Conservation (phyloP, 257 asterid species). For the Scutellaria barbata region DNA sequence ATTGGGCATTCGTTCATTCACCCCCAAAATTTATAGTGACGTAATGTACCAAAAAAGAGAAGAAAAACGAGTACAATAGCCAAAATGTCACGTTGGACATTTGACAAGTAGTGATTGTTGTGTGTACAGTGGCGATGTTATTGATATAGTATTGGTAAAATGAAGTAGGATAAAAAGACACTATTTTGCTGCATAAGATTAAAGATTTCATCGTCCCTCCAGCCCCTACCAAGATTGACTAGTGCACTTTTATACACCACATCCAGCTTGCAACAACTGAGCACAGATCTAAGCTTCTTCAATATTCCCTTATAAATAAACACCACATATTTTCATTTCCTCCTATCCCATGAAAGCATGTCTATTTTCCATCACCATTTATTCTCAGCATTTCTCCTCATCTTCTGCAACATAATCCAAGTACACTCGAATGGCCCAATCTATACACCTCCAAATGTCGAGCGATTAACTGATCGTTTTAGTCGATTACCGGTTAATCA, state of each 20-base stretch:
- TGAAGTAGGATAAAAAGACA: not conserved
- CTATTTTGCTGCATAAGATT: not conserved
- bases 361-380: constrained; percentile 34
- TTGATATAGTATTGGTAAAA: too few species aligned
- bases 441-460: constrained; percentile 72
- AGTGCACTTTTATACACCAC: not conserved
- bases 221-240: constrained; percentile 24
- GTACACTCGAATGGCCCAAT: constrained; percentile 60
- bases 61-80: too few species aligned
- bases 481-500: constrained; percentile 48
- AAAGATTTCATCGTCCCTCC: not conserved
- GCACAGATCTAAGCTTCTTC: constrained; percentile 42
- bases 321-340: constrained; percentile 27
- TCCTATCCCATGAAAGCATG: constrained; percentile 40
- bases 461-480: constrained; percentile 54
- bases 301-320: constrained; percentile 35
- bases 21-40: not conserved
- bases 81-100: too few species aligned
- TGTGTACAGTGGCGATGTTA: too few species aligned
- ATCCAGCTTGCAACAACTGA: constrained; percentile 88
- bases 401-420: constrained; percentile 33
- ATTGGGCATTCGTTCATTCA: not conserved
- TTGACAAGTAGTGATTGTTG: too few species aligned
- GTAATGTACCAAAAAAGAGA: not conserved
- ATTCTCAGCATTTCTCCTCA: constrained; percentile 28